Percentiles rank a stretch among this genome's conserved stretches.
Evolutionary conservation across 139 green algal species (phyloP).

Genomic region (Chlamydomonas sphaeroides): DNA sequence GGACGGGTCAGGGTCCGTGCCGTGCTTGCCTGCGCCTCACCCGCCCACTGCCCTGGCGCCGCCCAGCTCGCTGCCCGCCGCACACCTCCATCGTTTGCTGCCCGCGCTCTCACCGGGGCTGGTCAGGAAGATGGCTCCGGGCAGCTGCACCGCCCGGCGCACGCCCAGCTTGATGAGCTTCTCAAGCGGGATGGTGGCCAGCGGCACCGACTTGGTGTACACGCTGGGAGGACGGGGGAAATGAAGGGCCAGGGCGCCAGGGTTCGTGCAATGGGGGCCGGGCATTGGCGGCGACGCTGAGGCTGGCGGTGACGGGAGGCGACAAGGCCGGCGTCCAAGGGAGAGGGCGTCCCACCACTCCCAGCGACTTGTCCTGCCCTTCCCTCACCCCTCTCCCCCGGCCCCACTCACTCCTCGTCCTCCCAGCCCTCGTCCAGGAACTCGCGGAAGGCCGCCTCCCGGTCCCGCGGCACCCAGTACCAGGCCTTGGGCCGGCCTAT

Average conservation of each 20-base stretch:
- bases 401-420: constrained; percentile 19
- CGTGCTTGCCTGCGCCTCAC: too few species aligned
- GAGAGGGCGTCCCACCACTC: not conserved
- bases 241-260: too few species aligned
- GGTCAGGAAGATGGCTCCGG: constrained; percentile 28
- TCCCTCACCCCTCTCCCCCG: not conserved
- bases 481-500: constrained; percentile 36
- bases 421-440: constrained; percentile 36
- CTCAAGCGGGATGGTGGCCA: not conserved
- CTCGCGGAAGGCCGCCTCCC: constrained; percentile 17
- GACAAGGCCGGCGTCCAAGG: too few species aligned
- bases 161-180: constrained; percentile 28
- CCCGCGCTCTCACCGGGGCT: not conserved
- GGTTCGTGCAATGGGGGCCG: too few species aligned
- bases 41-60: not conserved
- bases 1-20: not conserved
- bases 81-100: too few species aligned
- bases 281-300: too few species aligned
- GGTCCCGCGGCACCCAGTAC: constrained; percentile 31
- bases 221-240: not conserved
- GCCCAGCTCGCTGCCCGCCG: too few species aligned
- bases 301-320: too few species aligned
- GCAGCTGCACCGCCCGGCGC: constrained; percentile 28
- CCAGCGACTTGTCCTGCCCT: too few species aligned
- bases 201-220: constrained; percentile 38